A percentile compares a stretch with the other conserved stretches of the same genome.
These are phyloP conservation scores for Alternaria burnsii DNA, from an alignment of 2,329 filamentous ascomycete genomes.

Conservation along the genomic window DNA sequence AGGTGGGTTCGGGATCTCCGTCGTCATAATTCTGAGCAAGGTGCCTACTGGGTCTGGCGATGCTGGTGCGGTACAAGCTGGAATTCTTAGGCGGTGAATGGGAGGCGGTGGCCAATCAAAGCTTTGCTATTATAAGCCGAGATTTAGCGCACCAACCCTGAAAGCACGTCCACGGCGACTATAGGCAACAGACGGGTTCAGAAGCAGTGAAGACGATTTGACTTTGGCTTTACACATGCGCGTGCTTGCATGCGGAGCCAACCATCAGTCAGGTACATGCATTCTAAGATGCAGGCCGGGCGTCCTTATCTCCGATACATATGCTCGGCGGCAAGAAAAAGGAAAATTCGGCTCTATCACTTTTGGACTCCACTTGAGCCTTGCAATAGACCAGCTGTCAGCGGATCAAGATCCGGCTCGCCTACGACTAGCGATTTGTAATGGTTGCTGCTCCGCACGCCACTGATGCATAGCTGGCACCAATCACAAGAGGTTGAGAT, in stretches of 20 bases:
- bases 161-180: constrained; percentile 17
- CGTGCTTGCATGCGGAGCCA: constrained; percentile 3
- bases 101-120: constrained; percentile 29
- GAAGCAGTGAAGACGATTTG: not conserved
- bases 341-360: constrained; percentile 15
- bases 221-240: not conserved
- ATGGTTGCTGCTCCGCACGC: constrained; percentile 17
- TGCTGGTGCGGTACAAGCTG: constrained; percentile 23
- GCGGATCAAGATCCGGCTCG: constrained; percentile 31
- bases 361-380: constrained; percentile 14
- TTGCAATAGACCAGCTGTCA: constrained; percentile 17
- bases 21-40: constrained; percentile 29
- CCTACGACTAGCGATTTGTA: constrained; percentile 25
- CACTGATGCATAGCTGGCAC: constrained; percentile 9
- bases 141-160: constrained; percentile 22
- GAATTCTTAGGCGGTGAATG: constrained; percentile 31
- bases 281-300: constrained; percentile 1
- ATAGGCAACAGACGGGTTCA: constrained; percentile 3
- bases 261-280: constrained; percentile 1
- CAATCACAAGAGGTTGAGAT: constrained; percentile 4
- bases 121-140: constrained; percentile 33
- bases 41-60: constrained; percentile 26
- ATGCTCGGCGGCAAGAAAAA: constrained; percentile 21
- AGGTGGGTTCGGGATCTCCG: constrained; percentile 26
- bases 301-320: constrained; percentile 3